Evolutionary conservation across 176 grass and related monocot species (phyloP), one percentile per base, ranked within the genome.

Genomic region (Tuctoria greenei): DNA sequence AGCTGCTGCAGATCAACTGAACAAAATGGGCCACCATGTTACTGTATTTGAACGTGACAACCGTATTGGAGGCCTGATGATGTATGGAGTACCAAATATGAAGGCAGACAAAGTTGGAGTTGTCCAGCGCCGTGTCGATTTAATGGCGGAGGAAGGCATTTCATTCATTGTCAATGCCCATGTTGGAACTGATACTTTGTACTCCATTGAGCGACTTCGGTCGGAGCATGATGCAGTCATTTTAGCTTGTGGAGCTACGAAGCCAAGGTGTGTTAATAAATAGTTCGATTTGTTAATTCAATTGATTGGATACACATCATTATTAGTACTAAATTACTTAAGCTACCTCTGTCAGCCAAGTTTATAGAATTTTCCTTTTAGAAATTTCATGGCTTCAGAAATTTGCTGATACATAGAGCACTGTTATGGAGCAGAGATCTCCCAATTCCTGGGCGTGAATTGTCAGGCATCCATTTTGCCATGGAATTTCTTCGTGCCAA

Each of bases 61-160:
- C 34, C 85, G 86, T 40, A 86, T 92, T 73, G 89, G 89, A 17
- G 89, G 89, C 12, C 60, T 92, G 46, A 87, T 92, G 89, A 82
- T 87, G 85, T 92, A 92, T 76, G 89, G 89, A 7, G 86, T 92
- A 56, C 89, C 89, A 42, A 88, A 92, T 52, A 88, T 92, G 85
- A 92, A 92, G 35, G 43, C 86, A 45, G 86, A 92, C 56, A 92
- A 92, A 80, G 11, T 5, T 50, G 66, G 34, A 14, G 43, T 92
- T 37, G 69, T 92, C 79, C 49, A 88, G 20, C 89, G 89, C 12
- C 86, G 89, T 67, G 78, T 92, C 34, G 36, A 92, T 55, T 69
- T 88, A 23, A 92, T 92, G 89, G 5, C 34, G 5, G 46, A 79
- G 42, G 89, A 92, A 65, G 85, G 89, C 36, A 4, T 88, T n/a